phyloP scores from a whole-genome alignment of 176 grass and related monocot species.

The Lolium rigidum region DNA sequence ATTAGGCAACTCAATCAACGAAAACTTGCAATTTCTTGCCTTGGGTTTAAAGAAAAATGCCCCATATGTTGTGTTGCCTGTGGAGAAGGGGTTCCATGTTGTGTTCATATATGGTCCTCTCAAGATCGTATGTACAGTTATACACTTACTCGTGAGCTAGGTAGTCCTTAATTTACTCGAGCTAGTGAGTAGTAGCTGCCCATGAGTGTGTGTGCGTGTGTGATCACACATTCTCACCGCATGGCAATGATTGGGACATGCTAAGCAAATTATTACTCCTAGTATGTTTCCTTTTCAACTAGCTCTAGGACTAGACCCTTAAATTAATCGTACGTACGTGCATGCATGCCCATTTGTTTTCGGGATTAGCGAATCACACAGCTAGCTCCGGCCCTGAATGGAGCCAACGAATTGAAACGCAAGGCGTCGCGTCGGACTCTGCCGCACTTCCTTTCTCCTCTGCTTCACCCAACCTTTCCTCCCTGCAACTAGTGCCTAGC shows the following conservation, averaged over 20 bases:
- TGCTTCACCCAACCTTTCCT: conserved; percentile 46
- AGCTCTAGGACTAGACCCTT: conserved; percentile 25
- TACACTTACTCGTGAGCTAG: no score
- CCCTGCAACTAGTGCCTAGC: conserved; percentile 15
- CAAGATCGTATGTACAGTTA: no score
- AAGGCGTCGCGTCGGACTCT: conserved; percentile 23
- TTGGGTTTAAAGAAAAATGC: no score
- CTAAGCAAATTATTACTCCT: conserved; percentile 62
- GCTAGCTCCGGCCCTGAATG: conserved; percentile 29
- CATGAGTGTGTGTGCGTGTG: not conserved
- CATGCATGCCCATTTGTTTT: conserved; percentile 25
- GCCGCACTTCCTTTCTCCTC: conserved; percentile 28
- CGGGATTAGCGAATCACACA: conserved; percentile 21
- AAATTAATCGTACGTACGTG: conserved; percentile 26
- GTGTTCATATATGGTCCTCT: no score
- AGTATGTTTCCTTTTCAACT: conserved; percentile 21
- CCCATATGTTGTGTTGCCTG: no score
- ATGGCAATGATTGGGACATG: conserved; percentile 48
- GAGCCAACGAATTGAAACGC: conserved; percentile 39
- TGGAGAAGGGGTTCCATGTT: no score
- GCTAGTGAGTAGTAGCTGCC: no score
- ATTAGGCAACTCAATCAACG: no score
- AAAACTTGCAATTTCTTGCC: no score
- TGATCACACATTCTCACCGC: not conserved
- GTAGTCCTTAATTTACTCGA: no score